Conservation (phyloP, 441 rosid species). For the Raphanus hybrid region DNA sequence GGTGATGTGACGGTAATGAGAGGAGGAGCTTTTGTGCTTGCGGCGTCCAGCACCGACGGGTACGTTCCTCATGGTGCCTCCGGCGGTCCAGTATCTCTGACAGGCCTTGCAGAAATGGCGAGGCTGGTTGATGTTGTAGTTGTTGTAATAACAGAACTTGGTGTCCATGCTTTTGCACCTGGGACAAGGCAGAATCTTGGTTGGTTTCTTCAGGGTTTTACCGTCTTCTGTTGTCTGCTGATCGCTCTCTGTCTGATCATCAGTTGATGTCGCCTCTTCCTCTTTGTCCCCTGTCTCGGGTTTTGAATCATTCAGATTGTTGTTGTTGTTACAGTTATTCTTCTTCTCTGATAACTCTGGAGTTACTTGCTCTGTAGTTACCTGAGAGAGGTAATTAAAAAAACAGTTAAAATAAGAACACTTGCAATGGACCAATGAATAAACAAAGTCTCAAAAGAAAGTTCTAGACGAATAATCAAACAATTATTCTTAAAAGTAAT, state of each 20-base stretch:
- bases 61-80: conserved; percentile 91
- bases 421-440: conserved; percentile 22
- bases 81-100: conserved; percentile 95
- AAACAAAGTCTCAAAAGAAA: conserved; percentile 13
- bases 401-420: conserved; percentile 18
- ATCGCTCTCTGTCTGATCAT: conserved; percentile 48
- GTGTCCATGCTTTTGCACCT: conserved; percentile 95
- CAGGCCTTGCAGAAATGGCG: conserved; percentile 95
- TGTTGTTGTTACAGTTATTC: conserved; percentile 6
- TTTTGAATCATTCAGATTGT: conserved; percentile 37
- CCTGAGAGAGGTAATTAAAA: conserved; percentile 50
- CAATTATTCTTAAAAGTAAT: conserved; percentile 17
- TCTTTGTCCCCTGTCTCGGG: conserved; percentile 54
- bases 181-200: conserved; percentile 86
- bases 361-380: conserved; percentile 49
- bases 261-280: conserved; percentile 43
- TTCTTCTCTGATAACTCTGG: conserved; percentile 28
- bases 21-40: conserved; percentile 75
- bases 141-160: conserved; percentile 92
- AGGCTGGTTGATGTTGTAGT: conserved; percentile 88
- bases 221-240: conserved; percentile 35
- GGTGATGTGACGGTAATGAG: conserved; percentile 68
- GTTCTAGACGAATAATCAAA: conserved; percentile 28
- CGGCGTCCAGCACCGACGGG: conserved; percentile 95
- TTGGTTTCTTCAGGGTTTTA: conserved; percentile 77